Evolutionary conservation across 1,139 yeast genomes (phyloP).

Genomic region (Suhomyces chickasaworum): DNA sequence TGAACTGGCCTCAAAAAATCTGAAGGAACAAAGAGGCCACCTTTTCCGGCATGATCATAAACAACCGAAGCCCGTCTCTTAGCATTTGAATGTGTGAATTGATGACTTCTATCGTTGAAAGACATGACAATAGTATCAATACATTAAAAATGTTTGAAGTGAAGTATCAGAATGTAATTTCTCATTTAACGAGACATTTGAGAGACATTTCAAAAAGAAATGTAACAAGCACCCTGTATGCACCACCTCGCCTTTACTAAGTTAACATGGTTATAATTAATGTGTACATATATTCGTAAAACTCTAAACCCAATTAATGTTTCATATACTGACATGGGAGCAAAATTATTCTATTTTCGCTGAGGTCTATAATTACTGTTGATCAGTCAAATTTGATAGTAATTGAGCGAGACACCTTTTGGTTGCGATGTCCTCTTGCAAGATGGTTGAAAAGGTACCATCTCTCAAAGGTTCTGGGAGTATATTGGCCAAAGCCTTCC

Average conservation of each 20-base stretch:
- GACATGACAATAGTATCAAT: conserved; percentile 5
- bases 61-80: conserved; percentile 56
- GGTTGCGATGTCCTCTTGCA: conserved; percentile 87
- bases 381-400: conserved; percentile 63
- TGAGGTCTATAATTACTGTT: conserved; percentile 14
- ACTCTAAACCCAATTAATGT: background rate
- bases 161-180: background rate
- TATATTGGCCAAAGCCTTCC: conserved; percentile 81
- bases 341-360: background rate
- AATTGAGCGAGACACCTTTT: conserved; percentile 85
- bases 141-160: background rate
- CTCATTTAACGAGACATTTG: background rate
- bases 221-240: background rate
- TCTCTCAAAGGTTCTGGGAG: conserved; percentile 87
- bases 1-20: conserved; percentile 39
- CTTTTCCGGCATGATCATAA: conserved; percentile 55
- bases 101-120: conserved; percentile 26
- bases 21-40: conserved; percentile 53
- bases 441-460: conserved; percentile 79
- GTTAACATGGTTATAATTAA: background rate
- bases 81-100: conserved; percentile 50
- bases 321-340: background rate
- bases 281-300: conserved; percentile 4
- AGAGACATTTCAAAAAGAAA: conserved; percentile 4
- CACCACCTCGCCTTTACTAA: background rate